Conservation (phyloP, 2,329 filamentous ascomycete species). For the Zalaria obscura region DNA sequence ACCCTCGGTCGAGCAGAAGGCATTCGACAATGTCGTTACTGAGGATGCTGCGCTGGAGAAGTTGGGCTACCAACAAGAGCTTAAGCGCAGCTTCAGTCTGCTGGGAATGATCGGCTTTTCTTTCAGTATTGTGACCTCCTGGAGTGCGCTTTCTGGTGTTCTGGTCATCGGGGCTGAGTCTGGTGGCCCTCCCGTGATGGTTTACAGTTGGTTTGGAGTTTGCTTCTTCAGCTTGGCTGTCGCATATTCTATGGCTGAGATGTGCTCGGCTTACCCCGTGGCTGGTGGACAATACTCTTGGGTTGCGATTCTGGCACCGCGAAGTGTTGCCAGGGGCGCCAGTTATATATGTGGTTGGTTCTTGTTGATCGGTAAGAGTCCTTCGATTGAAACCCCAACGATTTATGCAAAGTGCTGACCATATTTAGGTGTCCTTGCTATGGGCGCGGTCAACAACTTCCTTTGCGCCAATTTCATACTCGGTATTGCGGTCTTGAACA, state of each 20-base stretch:
- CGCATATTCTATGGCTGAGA: slow-evolving; percentile 45
- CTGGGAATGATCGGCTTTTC: slow-evolving; percentile 46
- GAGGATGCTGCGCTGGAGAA: slow-evolving; percentile 26
- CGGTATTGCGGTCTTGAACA: slow-evolving; percentile 38
- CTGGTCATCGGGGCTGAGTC: slow-evolving; percentile 41
- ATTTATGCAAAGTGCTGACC: no score
- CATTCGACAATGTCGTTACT: slow-evolving; percentile 4
- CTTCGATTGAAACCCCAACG: no score
- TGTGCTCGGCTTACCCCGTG: slow-evolving; percentile 41
- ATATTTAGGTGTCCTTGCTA: slow-evolving; percentile 30
- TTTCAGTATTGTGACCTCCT: slow-evolving; percentile 44
- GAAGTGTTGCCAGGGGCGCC: slow-evolving; percentile 21
- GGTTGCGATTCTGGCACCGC: slow-evolving; percentile 42
- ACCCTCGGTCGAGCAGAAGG: not conserved
- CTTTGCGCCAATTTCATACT: slow-evolving; percentile 42
- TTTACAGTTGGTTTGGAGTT: slow-evolving; percentile 42
- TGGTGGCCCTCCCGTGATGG: slow-evolving; percentile 44
- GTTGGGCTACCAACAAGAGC: slow-evolving; percentile 31
- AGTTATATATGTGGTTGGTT: slow-evolving; percentile 26
- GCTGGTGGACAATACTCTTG: slow-evolving; percentile 44
- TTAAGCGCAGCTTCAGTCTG: slow-evolving; percentile 41
- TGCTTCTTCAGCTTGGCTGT: slow-evolving; percentile 37
- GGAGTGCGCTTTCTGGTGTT: slow-evolving; percentile 42
- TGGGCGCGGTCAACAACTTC: slow-evolving; percentile 41
- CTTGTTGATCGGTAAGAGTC: slow-evolving; percentile 17